These are phyloP conservation scores for Prillingera fragicola DNA, from an alignment of 1,284 basidiomycete species.

Conservation along the genomic window DNA sequence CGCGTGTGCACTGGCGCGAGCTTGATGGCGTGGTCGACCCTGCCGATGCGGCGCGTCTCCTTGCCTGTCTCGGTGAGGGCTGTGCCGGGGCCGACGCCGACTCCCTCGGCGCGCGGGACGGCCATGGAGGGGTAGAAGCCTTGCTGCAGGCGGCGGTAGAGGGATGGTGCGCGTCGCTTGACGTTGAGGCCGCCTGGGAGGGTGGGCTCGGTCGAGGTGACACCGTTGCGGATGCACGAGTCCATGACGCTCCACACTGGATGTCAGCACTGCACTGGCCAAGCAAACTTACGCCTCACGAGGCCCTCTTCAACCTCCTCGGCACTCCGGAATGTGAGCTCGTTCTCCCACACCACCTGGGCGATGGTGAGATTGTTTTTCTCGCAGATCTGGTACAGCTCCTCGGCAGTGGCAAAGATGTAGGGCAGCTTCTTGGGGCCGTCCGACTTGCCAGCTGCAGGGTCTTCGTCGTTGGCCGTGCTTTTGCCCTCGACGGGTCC, in stretches of 20 bases:
- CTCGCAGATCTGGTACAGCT: constrained; percentile 26
- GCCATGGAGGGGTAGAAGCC: constrained; percentile 46
- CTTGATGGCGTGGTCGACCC: constrained; percentile 65
- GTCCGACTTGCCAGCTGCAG: constrained; percentile 2
- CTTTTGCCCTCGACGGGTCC: neutral
- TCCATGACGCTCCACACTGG: constrained; percentile 89
- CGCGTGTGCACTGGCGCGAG: constrained; percentile 67
- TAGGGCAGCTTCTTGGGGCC: constrained; percentile 55
- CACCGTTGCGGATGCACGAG: constrained; percentile 80
- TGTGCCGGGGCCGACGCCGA: constrained; percentile 48
- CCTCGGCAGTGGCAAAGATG: constrained; percentile 25
- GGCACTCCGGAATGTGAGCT: constrained; percentile 69
- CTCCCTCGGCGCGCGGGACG: neutral
- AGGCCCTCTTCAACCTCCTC: constrained; percentile 72
- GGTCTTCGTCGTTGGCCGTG: neutral
- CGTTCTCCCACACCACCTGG: constrained; percentile 93
- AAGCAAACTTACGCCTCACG: constrained; percentile 23
- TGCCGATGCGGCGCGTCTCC: constrained; percentile 21
- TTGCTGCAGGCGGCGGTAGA: constrained; percentile 82
- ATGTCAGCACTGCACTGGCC: constrained; percentile 35
- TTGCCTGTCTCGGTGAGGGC: constrained; percentile 2
- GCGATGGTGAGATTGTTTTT: constrained; percentile 74
- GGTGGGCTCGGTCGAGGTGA: constrained; percentile 65
- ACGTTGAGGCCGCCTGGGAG: constrained; percentile 81
- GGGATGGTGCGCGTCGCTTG: constrained; percentile 70